These are phyloP conservation scores for Eucalyptus albens DNA, from an alignment of 345 rosid species.

Conservation along the genomic window DNA sequence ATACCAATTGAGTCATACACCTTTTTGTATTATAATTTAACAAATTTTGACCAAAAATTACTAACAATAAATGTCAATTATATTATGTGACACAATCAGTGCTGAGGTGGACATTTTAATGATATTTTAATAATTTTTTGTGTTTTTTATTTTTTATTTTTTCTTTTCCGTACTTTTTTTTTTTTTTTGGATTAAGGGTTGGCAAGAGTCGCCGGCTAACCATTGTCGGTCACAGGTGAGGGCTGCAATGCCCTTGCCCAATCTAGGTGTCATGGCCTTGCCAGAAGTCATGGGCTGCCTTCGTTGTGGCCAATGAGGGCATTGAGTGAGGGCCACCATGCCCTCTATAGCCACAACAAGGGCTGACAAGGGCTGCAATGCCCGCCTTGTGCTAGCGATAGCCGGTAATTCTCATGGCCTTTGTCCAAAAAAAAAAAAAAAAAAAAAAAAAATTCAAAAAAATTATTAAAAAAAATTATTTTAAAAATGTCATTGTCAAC, in stretches of 20 bases:
- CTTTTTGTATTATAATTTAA: no score
- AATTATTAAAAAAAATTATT: no score
- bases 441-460: no score
- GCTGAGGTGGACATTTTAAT: no score
- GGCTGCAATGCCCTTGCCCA: not conserved
- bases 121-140: no score
- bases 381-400: not conserved
- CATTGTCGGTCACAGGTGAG: not conserved
- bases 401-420: no score
- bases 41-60: no score
- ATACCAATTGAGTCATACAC: no score
- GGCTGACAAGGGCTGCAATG: not conserved
- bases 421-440: not conserved
- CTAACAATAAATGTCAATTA: no score
- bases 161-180: accelerated
- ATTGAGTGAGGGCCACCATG: not conserved
- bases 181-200: not conserved
- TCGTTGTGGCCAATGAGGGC: not conserved
- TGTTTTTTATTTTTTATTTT: no score
- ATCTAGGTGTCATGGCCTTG: not conserved
- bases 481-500: no score
- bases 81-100: no score
- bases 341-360: not conserved
- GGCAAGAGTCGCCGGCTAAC: not conserved
- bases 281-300: not conserved